Conservation (phyloP, 495 filamentous ascomycete species). For the Aspergillus olivimuriae region DNA sequence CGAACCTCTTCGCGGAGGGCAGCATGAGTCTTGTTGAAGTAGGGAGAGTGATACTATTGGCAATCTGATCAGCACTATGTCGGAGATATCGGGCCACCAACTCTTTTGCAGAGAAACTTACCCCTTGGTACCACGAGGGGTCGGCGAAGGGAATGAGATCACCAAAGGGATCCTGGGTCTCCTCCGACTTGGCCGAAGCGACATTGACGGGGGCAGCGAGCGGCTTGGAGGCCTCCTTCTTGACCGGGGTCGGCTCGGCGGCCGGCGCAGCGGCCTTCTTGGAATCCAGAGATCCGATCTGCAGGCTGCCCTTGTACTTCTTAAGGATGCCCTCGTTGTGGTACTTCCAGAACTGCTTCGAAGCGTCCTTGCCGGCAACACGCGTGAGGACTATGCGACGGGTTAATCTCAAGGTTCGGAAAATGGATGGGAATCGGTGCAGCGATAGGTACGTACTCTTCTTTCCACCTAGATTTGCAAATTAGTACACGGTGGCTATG, state of each 20-base stretch:
- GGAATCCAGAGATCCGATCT: slow-evolving; percentile 83
- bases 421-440: no score
- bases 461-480: slow-evolving; percentile 66
- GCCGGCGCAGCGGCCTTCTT: slow-evolving; percentile 61
- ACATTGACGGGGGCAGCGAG: slow-evolving; percentile 45
- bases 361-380: slow-evolving; percentile 93
- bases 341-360: slow-evolving; percentile 99
- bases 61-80: no score
- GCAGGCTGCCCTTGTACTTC: slow-evolving; percentile 84
- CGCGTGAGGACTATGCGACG: slow-evolving; percentile 64
- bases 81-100: no score
- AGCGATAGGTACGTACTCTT: slow-evolving; percentile 87
- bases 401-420: slow-evolving; percentile 15
- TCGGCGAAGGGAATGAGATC: slow-evolving; percentile 87
- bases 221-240: slow-evolving; percentile 47
- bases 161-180: slow-evolving; percentile 78
- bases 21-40: slow-evolving; percentile 89
- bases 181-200: slow-evolving; percentile 40
- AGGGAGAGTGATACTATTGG: slow-evolving; percentile 82
- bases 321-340: slow-evolving; percentile 93
- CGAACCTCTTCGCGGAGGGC: slow-evolving; percentile 85
- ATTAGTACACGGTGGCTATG: no score
- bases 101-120: slow-evolving; percentile 42
- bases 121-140: slow-evolving; percentile 92
- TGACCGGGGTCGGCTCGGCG: slow-evolving; percentile 43